A percentile compares a stretch with the other conserved stretches of the same genome.
phyloP scores from a whole-genome alignment of 257 asterid species.

The Solanum medicagineum region DNA sequence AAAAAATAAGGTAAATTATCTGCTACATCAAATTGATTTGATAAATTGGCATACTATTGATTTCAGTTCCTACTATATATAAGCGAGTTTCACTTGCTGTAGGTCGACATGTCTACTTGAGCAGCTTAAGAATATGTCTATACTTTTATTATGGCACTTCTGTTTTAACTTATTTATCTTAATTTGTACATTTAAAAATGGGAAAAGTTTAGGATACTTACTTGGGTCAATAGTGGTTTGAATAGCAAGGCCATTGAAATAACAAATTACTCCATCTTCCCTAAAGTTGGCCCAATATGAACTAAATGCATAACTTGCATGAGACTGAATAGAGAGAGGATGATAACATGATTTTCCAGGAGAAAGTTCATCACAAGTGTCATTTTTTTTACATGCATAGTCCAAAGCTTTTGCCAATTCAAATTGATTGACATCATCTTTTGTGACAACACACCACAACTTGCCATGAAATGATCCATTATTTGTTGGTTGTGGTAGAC shows the following conservation, averaged over 20 bases:
- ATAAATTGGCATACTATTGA: too few species aligned
- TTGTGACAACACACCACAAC: slow-evolving; percentile 56
- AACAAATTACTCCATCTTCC: slow-evolving; percentile 9
- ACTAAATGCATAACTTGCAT: slow-evolving; percentile 78
- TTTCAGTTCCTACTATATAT: too few species aligned
- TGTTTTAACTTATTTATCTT: too few species aligned
- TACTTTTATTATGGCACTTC: too few species aligned
- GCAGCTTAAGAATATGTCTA: too few species aligned
- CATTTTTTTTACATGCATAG: slow-evolving; percentile 34
- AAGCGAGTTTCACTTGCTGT: too few species aligned
- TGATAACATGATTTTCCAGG: slow-evolving; percentile 51
- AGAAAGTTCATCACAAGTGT: slow-evolving; percentile 44
- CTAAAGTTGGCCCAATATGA: slow-evolving; percentile 57
- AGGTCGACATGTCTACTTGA: too few species aligned
- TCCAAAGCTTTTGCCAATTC: slow-evolving; percentile 33
- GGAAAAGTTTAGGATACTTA: not conserved
- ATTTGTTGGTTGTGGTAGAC: slow-evolving; percentile 21
- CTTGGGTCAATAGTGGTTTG: slow-evolving; percentile 21
- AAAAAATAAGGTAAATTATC: not conserved
- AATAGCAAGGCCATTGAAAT: slow-evolving; percentile 24
- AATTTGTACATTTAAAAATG: too few species aligned
- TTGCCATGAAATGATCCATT: slow-evolving; percentile 46
- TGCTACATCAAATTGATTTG: not conserved
- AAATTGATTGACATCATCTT: not conserved
- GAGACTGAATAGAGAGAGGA: slow-evolving; percentile 37